Base-by-base conservation (phyloP, 148 eudicot species). In the Chenopodium quinoa region DNA sequence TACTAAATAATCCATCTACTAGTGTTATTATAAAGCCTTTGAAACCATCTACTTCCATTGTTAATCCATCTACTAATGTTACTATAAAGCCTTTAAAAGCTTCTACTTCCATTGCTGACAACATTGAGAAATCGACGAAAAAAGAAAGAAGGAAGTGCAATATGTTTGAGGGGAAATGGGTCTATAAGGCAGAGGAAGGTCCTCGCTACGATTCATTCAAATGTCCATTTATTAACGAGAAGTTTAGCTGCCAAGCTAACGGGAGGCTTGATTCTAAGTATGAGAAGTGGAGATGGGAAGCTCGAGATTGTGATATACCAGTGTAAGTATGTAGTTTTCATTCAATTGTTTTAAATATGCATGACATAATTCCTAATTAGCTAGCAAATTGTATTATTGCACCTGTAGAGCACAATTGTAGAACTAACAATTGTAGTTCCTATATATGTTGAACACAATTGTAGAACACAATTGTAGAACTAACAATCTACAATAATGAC, bases 151-250 rank as follows among this genome's bases (percentile, higher is more conserved):
- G 16, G 2, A 69, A 69, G 72, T 69, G 72, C 9, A 4, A 69
- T 69, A 32, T 69, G 22, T 69, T 69, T 69, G 72, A 69, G 7
- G 72, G 72, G 13, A 31, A 46, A 69, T 69, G 72, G 72, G 72
- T 32, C 4, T 69, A 69, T 16, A 69, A 31, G 20, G 44, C 72
- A 19, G 72, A 69, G 12, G 44, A 69, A 69, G 34, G 22, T 69
- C n/a, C 72, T 13, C 32, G 46, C 0, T 69, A 69, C 2, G 72
- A 69, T 32, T 31, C 46, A 4, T 9, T 16, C 22, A 69, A 14
- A 10, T 69, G 72, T 32, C 72, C 72, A 1, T 69, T 69, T 13
- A 34, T 69, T 69, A 32, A 69, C 13, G 72, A 69, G n/a, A 69
- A 69, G 72, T 29, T 69, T 34, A 69, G 72, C 22, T 69, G 72